Conservation (phyloP, 2,329 filamentous ascomycete genomes). For the Orbilia oligospora region DNA sequence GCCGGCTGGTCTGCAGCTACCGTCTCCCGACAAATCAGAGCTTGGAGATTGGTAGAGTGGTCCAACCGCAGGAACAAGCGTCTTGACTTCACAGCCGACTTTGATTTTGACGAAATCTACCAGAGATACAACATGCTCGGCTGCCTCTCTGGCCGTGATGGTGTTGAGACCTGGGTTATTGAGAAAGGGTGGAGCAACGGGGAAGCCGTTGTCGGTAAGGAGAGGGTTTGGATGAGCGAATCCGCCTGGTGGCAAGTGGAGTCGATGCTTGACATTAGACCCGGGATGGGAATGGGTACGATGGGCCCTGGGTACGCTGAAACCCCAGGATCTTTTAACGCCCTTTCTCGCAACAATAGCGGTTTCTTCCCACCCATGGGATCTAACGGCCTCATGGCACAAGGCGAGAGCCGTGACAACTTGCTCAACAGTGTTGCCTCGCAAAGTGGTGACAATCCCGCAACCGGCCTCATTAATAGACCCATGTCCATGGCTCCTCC, state of each 20-base stretch:
- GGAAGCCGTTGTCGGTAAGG: conserved; percentile 89
- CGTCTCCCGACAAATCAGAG: conserved; percentile 90
- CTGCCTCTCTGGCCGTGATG: conserved; percentile 89
- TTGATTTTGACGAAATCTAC: conserved; percentile 92
- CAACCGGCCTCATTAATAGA: conserved; percentile 54
- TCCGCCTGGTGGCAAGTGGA: conserved; percentile 98
- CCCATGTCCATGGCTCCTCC: conserved; percentile 67
- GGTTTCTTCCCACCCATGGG: conserved; percentile 79
- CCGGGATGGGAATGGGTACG: conserved; percentile 67
- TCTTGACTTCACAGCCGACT: conserved; percentile 96
- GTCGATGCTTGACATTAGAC: conserved; percentile 82
- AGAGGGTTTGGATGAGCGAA: conserved; percentile 96
- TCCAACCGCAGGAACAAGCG: conserved; percentile 91
- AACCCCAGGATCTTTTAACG: conserved; percentile 65
- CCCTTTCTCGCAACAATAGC: conserved; percentile 67
- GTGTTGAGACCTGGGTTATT: conserved; percentile 92
- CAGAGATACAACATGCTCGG: conserved; percentile 85
- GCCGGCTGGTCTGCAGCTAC: conserved; percentile 89
- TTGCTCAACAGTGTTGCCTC: conserved; percentile 71
- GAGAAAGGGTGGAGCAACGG: conserved; percentile 99
- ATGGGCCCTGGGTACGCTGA: conserved; percentile 80
- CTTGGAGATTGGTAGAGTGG: conserved; percentile 97
- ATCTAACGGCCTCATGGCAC: conserved; percentile 71
- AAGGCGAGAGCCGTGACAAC: conserved; percentile 78
- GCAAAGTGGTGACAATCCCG: conserved; percentile 66